Evolutionary conservation across 352 stramenopile genomes (phyloP).

Genomic region (Halophytophthora polymorphica): DNA sequence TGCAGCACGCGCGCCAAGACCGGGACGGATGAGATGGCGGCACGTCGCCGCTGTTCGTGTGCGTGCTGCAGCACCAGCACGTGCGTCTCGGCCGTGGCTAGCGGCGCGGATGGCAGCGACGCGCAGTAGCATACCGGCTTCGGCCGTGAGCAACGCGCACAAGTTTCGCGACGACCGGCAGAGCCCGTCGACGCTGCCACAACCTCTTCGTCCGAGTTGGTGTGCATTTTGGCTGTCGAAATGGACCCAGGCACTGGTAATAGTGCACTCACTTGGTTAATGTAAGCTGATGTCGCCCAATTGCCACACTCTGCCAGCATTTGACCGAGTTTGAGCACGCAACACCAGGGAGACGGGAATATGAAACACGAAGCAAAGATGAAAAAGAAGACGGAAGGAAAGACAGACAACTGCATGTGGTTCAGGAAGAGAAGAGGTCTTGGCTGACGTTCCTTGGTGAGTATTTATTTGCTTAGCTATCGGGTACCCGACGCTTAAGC

Average conservation of each 20-base stretch:
- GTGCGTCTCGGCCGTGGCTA: conserved; percentile 30
- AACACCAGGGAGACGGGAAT: not conserved
- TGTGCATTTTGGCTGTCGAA: too few relatives aligned
- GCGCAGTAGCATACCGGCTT: conserved; percentile 58
- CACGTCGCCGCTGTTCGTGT: conserved; percentile 50
- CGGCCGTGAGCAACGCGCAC: conserved; percentile 40
- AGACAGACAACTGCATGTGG: conserved; percentile 7
- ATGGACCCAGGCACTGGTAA: too few relatives aligned
- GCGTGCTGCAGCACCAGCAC: conserved; percentile 65
- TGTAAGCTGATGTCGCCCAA: conserved; percentile 5
- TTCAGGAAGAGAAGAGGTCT: conserved; percentile 33
- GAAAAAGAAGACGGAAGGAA: not conserved
- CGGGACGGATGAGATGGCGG: conserved; percentile 65
- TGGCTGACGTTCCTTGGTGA: conserved; percentile 21
- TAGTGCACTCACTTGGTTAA: conserved; percentile 5
- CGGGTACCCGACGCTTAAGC: conserved; percentile 35
- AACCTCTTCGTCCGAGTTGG: too few relatives aligned
- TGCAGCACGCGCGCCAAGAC: conserved; percentile 52
- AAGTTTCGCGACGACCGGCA: conserved; percentile 28
- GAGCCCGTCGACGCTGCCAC: too few relatives aligned
- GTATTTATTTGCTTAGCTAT: conserved; percentile 23
- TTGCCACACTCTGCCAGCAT: not conserved
- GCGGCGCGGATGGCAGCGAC: conserved; percentile 23
- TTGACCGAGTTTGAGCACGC: not conserved
- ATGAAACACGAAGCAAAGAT: not conserved